Evolutionary conservation across 192 early-diverging fungal genomes (phyloP).

Genomic region (Coemansia aciculifera): DNA sequence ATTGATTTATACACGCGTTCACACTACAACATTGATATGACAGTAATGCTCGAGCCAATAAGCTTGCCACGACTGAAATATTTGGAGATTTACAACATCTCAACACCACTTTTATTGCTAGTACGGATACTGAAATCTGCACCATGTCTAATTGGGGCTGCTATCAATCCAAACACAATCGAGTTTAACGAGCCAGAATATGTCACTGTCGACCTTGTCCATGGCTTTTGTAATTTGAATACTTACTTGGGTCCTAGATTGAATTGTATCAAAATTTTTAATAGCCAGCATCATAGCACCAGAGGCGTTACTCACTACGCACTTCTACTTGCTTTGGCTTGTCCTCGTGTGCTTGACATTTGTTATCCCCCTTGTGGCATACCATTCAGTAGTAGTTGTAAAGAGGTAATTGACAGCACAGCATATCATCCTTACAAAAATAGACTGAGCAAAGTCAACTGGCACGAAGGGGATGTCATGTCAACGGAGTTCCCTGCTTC

Average conservation of each 20-base stretch:
- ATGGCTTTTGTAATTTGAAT: neutral
- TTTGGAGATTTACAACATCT: neutral
- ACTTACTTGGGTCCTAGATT: neutral
- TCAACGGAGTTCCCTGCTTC: neutral
- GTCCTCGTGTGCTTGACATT: neutral
- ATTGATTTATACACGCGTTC: neutral
- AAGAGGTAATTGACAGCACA: neutral
- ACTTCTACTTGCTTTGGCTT: neutral
- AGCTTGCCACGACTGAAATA: neutral
- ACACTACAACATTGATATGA: neutral
- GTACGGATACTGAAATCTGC: neutral
- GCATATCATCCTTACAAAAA: neutral
- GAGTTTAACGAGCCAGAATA: neutral
- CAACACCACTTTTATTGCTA: neutral
- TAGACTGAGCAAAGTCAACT: neutral
- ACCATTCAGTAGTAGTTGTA: neutral
- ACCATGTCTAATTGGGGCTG: neutral
- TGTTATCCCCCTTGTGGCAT: neutral
- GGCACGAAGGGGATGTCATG: neutral
- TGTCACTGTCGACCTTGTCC: neutral
- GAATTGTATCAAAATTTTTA: neutral
- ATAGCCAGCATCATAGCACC: neutral
- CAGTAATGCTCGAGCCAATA: neutral
- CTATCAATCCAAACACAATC: neutral
- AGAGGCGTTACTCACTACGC: neutral